These are phyloP conservation scores for Cryphonectria naterciae DNA, from an alignment of 2,329 filamentous ascomycete species.

Conservation along the genomic window DNA sequence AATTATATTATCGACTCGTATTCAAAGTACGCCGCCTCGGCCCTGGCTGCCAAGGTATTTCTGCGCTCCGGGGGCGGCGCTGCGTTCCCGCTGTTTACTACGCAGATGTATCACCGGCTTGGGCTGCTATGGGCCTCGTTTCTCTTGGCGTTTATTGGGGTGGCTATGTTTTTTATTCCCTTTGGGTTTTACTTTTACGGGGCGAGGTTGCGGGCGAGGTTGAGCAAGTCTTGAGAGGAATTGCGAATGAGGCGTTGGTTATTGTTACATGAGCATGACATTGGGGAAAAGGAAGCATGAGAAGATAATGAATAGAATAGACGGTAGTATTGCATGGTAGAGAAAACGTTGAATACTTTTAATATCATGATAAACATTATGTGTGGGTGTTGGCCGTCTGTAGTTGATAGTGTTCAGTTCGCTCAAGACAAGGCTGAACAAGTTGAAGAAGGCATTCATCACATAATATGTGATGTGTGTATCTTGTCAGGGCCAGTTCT, in stretches of 20 bases:
- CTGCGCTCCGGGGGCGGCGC: slow-evolving; percentile 61
- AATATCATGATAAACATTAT: no score
- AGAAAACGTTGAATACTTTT: not conserved
- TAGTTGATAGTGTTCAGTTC: no score
- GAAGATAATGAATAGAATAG: not conserved
- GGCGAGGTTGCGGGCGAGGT: slow-evolving; percentile 7
- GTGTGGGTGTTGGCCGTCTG: no score
- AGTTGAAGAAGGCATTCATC: no score
- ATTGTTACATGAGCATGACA: not conserved
- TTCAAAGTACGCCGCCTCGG: slow-evolving; percentile 63
- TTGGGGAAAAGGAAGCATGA: not conserved
- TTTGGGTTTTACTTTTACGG: slow-evolving; percentile 14
- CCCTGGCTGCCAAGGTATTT: slow-evolving; percentile 60
- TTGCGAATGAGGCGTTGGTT: not conserved
- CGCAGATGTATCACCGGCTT: slow-evolving; percentile 36
- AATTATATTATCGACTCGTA: slow-evolving; percentile 60
- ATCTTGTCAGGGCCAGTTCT: no score
- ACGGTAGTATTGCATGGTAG: not conserved
- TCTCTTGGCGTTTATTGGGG: slow-evolving; percentile 38
- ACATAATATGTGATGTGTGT: no score
- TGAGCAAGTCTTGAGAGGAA: not conserved
- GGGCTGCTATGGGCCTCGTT: slow-evolving; percentile 42
- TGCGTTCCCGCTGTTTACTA: slow-evolving; percentile 62
- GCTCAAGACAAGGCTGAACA: no score
- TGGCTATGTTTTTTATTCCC: slow-evolving; percentile 16